Evolutionary conservation across 1,139 yeast species (phyloP).

Genomic region (Kodamaea derodonti): DNA sequence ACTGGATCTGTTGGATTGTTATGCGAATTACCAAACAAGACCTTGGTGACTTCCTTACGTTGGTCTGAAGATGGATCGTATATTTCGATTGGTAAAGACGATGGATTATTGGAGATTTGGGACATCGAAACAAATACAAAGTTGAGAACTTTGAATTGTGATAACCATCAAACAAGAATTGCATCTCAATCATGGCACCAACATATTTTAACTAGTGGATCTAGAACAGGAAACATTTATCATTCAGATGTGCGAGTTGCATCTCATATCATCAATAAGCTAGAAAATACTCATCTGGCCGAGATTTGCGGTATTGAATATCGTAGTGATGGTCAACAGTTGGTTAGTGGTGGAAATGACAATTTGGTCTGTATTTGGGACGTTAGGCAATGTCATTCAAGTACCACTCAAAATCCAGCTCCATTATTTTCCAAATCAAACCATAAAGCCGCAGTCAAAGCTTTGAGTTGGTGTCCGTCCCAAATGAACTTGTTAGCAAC

Average conservation of each 20-base stretch:
- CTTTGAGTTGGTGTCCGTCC: constrained; percentile 93
- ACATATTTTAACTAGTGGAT: constrained; percentile 78
- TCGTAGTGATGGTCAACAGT: constrained; percentile 77
- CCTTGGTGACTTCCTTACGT: constrained; percentile 65
- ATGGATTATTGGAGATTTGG: constrained; percentile 90
- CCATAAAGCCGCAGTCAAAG: constrained; percentile 95
- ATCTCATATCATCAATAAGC: constrained; percentile 62
- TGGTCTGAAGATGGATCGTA: constrained; percentile 95
- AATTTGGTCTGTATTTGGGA: constrained; percentile 95
- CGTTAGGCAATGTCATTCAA: constrained; percentile 42
- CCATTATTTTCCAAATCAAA: constrained; percentile 76
- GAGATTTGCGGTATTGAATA: constrained; percentile 94
- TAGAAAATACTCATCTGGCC: constrained; percentile 59
- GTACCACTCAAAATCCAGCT: constrained; percentile 11
- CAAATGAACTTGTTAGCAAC: constrained; percentile 81
- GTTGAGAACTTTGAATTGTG: constrained; percentile 73
- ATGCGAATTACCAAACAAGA: constrained; percentile 53
- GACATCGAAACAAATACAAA: constrained; percentile 77
- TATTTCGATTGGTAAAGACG: constrained; percentile 77
- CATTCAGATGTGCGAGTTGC: constrained; percentile 93
- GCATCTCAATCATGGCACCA: constrained; percentile 86
- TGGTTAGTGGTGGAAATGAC: constrained; percentile 94
- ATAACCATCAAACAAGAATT: constrained; percentile 61
- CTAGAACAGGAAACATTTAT: constrained; percentile 77
- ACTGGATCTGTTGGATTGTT: constrained; percentile 75